Evolutionary conservation across 345 rosid genomes (phyloP).

Genomic region (Mallotus nudiflorus): DNA sequence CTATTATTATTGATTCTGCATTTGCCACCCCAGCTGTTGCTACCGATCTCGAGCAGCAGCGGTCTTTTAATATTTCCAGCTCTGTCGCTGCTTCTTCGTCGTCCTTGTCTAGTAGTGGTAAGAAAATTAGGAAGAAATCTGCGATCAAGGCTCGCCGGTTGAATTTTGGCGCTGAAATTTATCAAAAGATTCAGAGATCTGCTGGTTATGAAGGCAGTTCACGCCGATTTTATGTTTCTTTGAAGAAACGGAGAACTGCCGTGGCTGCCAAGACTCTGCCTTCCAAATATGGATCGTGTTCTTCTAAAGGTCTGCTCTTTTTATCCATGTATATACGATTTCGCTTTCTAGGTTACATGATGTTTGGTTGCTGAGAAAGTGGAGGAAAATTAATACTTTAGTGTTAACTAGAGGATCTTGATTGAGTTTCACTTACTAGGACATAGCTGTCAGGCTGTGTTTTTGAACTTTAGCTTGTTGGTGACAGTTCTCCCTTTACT

Average conservation of each 20-base stretch:
- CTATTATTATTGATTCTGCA: constrained; percentile 9
- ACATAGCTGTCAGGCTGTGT: too few species aligned
- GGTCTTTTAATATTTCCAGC: constrained; percentile 79
- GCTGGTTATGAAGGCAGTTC: constrained; percentile 28
- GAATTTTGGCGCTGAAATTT: constrained; percentile 19
- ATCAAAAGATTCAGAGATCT: constrained; percentile 35
- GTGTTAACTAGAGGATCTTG: too few species aligned
- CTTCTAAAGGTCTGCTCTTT: constrained; percentile 51
- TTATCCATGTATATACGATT: too few species aligned
- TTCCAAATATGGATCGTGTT: constrained; percentile 40
- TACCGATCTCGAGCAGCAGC: constrained; percentile 29
- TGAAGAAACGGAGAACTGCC: constrained; percentile 66
- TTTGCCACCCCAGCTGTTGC: constrained; percentile 18
- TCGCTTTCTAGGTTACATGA: neutral
- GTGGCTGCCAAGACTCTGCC: constrained; percentile 40
- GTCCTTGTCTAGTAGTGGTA: too few species aligned
- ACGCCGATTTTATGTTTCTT: constrained; percentile 42
- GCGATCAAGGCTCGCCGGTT: constrained; percentile 27
- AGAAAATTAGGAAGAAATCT: constrained; percentile 32
- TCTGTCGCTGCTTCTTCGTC: constrained; percentile 53
- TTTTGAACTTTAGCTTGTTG: too few species aligned
- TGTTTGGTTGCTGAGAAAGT: neutral
- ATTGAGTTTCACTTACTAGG: too few species aligned
- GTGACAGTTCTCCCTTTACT: too few species aligned
- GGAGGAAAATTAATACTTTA: neutral